Evolutionary conservation across 2,329 filamentous ascomycete genomes (phyloP), one percentile per base, ranked within the genome.

Genomic region (Atkinsonella texensis): DNA sequence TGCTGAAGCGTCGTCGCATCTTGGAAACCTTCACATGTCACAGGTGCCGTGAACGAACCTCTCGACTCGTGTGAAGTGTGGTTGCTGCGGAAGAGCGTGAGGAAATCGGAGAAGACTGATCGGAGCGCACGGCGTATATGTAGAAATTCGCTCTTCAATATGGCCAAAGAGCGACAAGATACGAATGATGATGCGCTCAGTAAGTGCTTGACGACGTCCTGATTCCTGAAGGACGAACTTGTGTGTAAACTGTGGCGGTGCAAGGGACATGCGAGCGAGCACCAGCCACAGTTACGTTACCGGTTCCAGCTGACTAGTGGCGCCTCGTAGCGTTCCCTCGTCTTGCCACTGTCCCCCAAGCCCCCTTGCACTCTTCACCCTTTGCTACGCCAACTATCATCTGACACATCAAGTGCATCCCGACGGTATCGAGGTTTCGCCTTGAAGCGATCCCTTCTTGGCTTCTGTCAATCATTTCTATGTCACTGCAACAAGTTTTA

Each of bases 401-500:
- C 32, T 35, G 9, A n/a, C 38, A n/a, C 49, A 51, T 45, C 45
- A 40, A 12, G 39, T 43, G 45, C 23, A 46, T 50, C 39, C 49
- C 41, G 45, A 40, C 42, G 49, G 35, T 35, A 33, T 46, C 41
- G 46, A 46, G 49, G 33, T 49, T 45, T 48, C 52, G 49, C 46
- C 48, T 41, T 46, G 46, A 46, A 46, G 49, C 52, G 46, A 46
- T 43, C 31, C 35, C 28, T 32, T 20, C 41, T 40, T 20, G 46
- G 32, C 23, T 44, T 49, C 41, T 44, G 17, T 47, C 48, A 15
- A 31, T 50, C 40, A 48, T 52, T 49, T 42, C 48, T 47, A 54
- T 48, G 12, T 8, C 32, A n/a, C 20, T 49, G 33, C 43, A 46
- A 17, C 51, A 49, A 13, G 39, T 43, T 23, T 44, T 28, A 15